Evolutionary conservation across 805 yeast genomes (phyloP), one percentile per base, ranked within the genome.

Genomic region (Pichia membranifaciens): DNA sequence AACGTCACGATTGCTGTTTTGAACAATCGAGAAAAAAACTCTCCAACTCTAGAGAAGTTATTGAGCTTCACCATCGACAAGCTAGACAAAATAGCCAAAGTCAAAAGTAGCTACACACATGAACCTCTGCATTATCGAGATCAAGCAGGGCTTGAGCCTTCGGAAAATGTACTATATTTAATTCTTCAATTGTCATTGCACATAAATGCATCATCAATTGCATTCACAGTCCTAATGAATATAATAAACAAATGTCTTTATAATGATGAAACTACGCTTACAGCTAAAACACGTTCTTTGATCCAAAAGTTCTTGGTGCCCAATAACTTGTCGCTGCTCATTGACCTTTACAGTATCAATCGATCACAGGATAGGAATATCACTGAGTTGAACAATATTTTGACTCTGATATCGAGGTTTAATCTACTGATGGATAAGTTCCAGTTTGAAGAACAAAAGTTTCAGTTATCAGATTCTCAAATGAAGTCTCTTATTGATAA

Each of bases 291-390:
- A 8, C 29, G 10, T 8, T 25, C 29, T 25, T 10, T 25, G 10
- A 25, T 25, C 10, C 29, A 10, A 7, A 8, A 7, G 10, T 25
- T 25, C 10, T 25, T 25, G 29, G 29, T 25, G 7, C 29, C 29
- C 7, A 7, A 25, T 8, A 25, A 25, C 10, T 10, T 25, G 10
- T 40, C 40, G n/a, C 15, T 22, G 8, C 23, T 51, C 17, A 35
- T 59, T 8, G 51, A 54, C 20, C 13, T 43, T 16, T 43, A 50
- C 13, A 23, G 46, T 15, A 41, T 56, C 12, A 54, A 55, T 34
- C 42, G 52, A 48, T 28, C 42, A 16, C 36, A 38, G 15, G 35
- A 36, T 8, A 31, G 37, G 18, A 47, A 45, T 31, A 23, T 43
- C 5, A 38, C 31, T 15, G 54, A 52, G 17, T 31, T 52, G 5